A percentile compares a stretch with the other conserved stretches of the same genome.
phyloP scores from a whole-genome alignment of 306 rosid genomes.

The peach (Prunus persica) region Prunus_persica_NCBIv2 NC_034010.1:26604501-26605000 shows the following conservation, averaged over 20 bases:
- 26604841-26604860: slow-evolving; percentile 81
- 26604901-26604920: slow-evolving; percentile 87
- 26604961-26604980: slow-evolving; percentile 68
- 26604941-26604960: slow-evolving; percentile 90
- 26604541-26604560: no score
- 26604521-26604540: no score
- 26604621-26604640: slow-evolving; percentile 26
- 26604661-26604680: slow-evolving; percentile 84
- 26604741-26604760: slow-evolving; percentile 52
- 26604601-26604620: not conserved
- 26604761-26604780: slow-evolving; percentile 43
- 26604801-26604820: slow-evolving; percentile 74
- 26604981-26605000: slow-evolving; percentile 45
- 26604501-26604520: no score
- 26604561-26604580: no score
- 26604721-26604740: slow-evolving; percentile 78
- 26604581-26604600: no score
- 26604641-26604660: slow-evolving; percentile 90
- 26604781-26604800: slow-evolving; percentile 62
- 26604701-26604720: slow-evolving; percentile 42
- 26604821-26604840: slow-evolving; percentile 91
- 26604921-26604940: slow-evolving; percentile 98
- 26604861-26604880: slow-evolving; percentile 67
- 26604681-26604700: slow-evolving; percentile 71
- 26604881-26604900: slow-evolving; percentile 79